Evolutionary conservation across 164 flowering plant genomes (phyloP), one percentile per base, ranked within the genome.

Genomic region (Euptelea pleiosperma): DNA sequence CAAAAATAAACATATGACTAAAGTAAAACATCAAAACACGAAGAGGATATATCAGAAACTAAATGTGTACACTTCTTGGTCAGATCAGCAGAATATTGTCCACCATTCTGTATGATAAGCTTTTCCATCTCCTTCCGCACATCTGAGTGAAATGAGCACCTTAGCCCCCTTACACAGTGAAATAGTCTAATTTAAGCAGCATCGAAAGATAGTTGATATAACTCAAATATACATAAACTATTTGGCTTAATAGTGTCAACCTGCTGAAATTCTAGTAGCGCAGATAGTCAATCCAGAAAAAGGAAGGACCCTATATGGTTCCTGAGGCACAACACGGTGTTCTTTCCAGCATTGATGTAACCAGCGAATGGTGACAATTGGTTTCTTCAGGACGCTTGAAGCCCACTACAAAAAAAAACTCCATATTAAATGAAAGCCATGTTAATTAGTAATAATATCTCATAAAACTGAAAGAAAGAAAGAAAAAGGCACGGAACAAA

Each of bases 291-390:
- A 75, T 40, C 97, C 99, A 73, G 74, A 70, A 64, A 93, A 93
- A 36, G 99, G 96, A 73, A 72, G 95, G 74, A 90, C 84, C 65
- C 71, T 75, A 68, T 73, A 82, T 42, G 87, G 65, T 61, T 86
- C 95, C 35, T 86, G 91, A 60, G 99, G 91, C 53, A 90, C 97
- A 66, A 83, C 69, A 48, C 96, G 97, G 56, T 93, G 99, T 77
- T 90, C 97, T 61, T 54, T 81, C 94, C 97, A 86, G 73, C 99
- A 93, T 50, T 88, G 92, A 56, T 75, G 37, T 63, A 93, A 66
- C 99, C 99, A 93, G 59, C 61, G 62, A 35, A 70, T 58, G 28
- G 91, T 77, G 49, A 93, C 92, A 66, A 86, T 66, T 41, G 97
- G 97, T 70, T 85, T 93, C 81, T 82, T 86, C 7, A 77, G 80